Evolutionary conservation across 2,329 filamentous ascomycete genomes (phyloP).

Genomic region (Sordariomycetes sp.): DNA sequence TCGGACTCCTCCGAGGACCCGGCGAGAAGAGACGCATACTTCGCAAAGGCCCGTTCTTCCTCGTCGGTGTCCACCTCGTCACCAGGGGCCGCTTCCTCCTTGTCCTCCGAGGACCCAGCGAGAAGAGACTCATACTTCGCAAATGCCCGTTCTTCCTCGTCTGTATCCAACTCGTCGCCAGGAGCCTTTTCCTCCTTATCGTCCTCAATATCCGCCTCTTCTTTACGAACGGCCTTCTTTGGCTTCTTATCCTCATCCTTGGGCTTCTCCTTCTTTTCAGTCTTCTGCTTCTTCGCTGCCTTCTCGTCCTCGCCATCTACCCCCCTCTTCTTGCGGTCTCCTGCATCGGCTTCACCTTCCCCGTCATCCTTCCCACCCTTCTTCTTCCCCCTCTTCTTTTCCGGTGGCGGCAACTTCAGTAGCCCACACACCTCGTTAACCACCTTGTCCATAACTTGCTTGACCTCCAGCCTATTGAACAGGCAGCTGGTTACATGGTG

Average conservation of each 20-base stretch:
- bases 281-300: conserved; percentile 9
- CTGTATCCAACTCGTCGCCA: conserved; percentile 4
- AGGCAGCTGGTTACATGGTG: conserved; percentile 51
- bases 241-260: conserved; percentile 11
- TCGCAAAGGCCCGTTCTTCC: conserved; percentile 25
- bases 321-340: conserved; percentile 17
- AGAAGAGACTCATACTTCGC: conserved; percentile 35
- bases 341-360: conserved; percentile 19
- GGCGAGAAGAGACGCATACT: conserved; percentile 34
- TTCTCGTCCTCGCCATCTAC: conserved; percentile 15
- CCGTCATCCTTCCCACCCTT: conserved; percentile 11
- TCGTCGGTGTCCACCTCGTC: conserved; percentile 9
- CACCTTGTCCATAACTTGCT: conserved; percentile 35
- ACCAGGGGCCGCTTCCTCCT: conserved; percentile 4
- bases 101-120: conserved; percentile 29
- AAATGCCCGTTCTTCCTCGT: conserved; percentile 22
- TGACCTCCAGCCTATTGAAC: conserved; percentile 40
- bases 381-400: conserved; percentile 25
- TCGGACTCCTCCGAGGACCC: conserved; percentile 28
- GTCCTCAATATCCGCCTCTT: conserved; percentile 12
- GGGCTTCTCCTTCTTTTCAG: conserved; percentile 1
- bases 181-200: conserved; percentile 12
- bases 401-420: conserved; percentile 36
- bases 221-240: conserved; percentile 10
- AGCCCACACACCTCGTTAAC: conserved; percentile 35